Base-by-base conservation (phyloP, 2,329 filamentous ascomycete genomes). In the Trichoderma sp. region DNA sequence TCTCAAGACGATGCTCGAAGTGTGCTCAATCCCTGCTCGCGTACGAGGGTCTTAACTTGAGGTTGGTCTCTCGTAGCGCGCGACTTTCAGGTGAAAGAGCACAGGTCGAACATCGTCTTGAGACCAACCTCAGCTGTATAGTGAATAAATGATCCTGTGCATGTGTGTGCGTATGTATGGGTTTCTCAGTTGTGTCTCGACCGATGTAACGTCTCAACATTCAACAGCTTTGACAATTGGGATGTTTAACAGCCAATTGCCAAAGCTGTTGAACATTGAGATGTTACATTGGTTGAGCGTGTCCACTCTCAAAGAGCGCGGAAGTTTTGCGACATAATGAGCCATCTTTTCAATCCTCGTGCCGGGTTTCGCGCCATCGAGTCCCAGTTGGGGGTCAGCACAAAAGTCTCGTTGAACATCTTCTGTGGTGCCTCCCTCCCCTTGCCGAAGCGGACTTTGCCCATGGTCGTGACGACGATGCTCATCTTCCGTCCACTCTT, bases 401-500 rank as follows among this genome's bases (percentile, higher is more conserved):
- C 86, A 77, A 97, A 90, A 0, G 86, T 90, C 78, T 97, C 94
- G 75, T 89, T 91, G 78, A 97, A 97, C 43, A 87, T 88, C 73
- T 88, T 88, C 77, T 88, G 85, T 16, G 86, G 86, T 16, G 87
- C 86, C 34, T 90, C 87, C 73, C 85, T 85, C 69, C 84, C 85
- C 69, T 87, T 86, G 59, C 89, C 89, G 75, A 91, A 90, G 72
- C 88, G 86, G 46, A 96, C 88, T 71, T 83, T 87, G 5, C 93
- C 93, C 75, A 87, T 91, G 64, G 93, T 88, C 69, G 90, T 86
- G n/a, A 96, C 86, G 43, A 90, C 80, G 70, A 97, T 84, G 74
- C 89, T 91, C 76, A 91, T 89, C 70, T 86, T 86, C 66, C 85
- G 84, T 58, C 86, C 86, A 72, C 79, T 81, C 76, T 82, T 81